Evolutionary conservation across 306 rosid genomes (phyloP), one percentile per base, ranked within the genome.

Genomic region (Carpinus viminea): DNA sequence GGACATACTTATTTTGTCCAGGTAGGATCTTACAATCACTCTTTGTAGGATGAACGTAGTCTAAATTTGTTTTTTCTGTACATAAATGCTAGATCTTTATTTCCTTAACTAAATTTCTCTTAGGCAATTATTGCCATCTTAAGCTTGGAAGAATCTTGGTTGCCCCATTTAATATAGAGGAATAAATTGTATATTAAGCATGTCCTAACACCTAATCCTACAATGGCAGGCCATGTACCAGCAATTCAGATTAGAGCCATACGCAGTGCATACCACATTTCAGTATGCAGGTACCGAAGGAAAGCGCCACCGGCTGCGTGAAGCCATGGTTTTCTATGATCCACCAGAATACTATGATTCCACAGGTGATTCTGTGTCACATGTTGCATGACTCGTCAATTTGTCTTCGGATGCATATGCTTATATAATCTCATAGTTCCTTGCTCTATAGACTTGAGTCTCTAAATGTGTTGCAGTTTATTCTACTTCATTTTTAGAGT

Each of bases 1-100:
- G 97, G 98, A n/a, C 98, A 94, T 82, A 92, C 98, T 24, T 94
- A 90, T 89, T 94, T 94, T 87, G 96, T 94, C 72, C 98, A 94
- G 97, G 98, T 90, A 60, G 69, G 77, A 82, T 64, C 64, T 77
- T 77, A 65, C 38, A 85, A 45, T 56, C 68, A 24, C 51, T 57
- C 78, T 76, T 74, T 61, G 45, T n/a, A 46, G 26, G 26, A 74
- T 45, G 34, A 15, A 15, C 34, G 21, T 60, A 46, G 48, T 34
- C 54, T 73, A 61, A 18, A 12, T 43, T 59, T 68, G 38, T 73
- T 77, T 38, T 28, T 70, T 16, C 68, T 13, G 16, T 31, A 26
- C 12, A 12, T 61, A 38, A 16, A 73, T 48, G 43, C n/a, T 52
- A 46, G 53, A 57, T 13, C 41, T 66, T 36, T 8, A 43, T 21